Percentiles rank a stretch among this genome's conserved stretches.
phyloP scores from a whole-genome alignment of 345 rosid genomes.

The Aurinia saxatilis region DNA sequence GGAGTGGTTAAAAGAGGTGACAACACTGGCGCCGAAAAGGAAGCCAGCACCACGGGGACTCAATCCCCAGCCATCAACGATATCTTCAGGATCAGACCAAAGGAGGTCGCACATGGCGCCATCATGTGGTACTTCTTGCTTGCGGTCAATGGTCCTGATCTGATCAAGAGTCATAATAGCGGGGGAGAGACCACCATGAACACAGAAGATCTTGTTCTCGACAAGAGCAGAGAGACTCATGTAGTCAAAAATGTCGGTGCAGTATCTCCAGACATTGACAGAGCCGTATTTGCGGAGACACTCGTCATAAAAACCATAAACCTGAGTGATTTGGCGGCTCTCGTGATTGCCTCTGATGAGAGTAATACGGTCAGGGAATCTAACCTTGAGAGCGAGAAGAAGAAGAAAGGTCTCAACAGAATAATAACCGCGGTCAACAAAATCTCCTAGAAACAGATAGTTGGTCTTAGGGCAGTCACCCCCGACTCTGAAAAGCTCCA shows the following conservation, averaged over 20 bases:
- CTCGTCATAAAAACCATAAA: slow-evolving; percentile 97
- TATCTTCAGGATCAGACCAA: slow-evolving; percentile 99
- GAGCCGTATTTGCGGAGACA: slow-evolving; percentile 95
- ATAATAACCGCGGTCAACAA: slow-evolving; percentile 95
- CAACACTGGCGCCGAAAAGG: slow-evolving; percentile 88
- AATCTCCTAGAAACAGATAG: slow-evolving; percentile 95
- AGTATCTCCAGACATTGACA: slow-evolving; percentile 97
- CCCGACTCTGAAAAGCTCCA: slow-evolving; percentile 92
- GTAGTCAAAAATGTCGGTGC: slow-evolving; percentile 95
- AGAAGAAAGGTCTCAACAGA: slow-evolving; percentile 97
- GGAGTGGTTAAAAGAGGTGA: slow-evolving; percentile 73
- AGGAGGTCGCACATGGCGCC: slow-evolving; percentile 99
- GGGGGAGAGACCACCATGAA: slow-evolving; percentile 99
- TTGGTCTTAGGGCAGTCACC: slow-evolving; percentile 97
- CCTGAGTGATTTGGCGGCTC: slow-evolving; percentile 98
- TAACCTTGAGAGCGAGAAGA: slow-evolving; percentile 89
- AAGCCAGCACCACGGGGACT: slow-evolving; percentile 98
- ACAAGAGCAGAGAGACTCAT: slow-evolving; percentile 91
- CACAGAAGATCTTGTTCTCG: slow-evolving; percentile 86
- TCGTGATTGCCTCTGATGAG: slow-evolving; percentile 96
- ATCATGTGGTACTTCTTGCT: slow-evolving; percentile 99
- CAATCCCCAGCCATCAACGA: slow-evolving; percentile 95
- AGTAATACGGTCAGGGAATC: slow-evolving; percentile 95
- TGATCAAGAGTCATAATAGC: slow-evolving; percentile 86
- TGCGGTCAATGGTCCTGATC: slow-evolving; percentile 90